These are phyloP conservation scores for Aspergillus homomorphus DNA, from an alignment of 495 filamentous ascomycete species.

Conservation along the genomic window DNA sequence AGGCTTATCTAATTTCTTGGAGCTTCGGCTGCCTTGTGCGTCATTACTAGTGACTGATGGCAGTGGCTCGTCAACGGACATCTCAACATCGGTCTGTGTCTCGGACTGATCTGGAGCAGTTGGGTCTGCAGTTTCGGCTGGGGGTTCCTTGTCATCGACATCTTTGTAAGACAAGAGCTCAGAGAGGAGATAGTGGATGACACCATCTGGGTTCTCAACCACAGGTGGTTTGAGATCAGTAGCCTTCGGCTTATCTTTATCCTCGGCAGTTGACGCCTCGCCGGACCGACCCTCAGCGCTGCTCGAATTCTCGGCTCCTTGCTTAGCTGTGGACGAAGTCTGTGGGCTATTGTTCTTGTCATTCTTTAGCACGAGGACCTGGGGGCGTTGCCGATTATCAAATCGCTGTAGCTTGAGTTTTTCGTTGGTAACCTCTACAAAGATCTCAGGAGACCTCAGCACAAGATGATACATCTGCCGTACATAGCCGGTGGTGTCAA, in stretches of 20 bases:
- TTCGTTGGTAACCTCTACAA: constrained; percentile 88
- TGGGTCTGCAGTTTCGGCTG: constrained; percentile 49
- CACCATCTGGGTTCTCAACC: constrained; percentile 90
- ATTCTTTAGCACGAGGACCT: constrained; percentile 58
- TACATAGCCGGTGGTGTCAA: constrained; percentile 70
- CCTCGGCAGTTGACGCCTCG: constrained; percentile 38
- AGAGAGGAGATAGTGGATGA: constrained; percentile 92
- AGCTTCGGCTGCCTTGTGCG: constrained; percentile 23
- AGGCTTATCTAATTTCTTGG: constrained; percentile 68
- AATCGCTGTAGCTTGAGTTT: constrained; percentile 67
- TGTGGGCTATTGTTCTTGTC: constrained; percentile 34
- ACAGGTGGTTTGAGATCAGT: constrained; percentile 74
- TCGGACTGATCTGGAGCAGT: constrained; percentile 31
- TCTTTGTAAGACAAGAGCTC: constrained; percentile 90
- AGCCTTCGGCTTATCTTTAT: constrained; percentile 59
- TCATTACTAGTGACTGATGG: constrained; percentile 40
- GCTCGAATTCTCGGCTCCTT: constrained; percentile 31
- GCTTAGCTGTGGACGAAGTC: constrained; percentile 28
- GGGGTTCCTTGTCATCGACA: constrained; percentile 74
- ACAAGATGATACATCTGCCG: constrained; percentile 78
- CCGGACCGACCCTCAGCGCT: constrained; percentile 23
- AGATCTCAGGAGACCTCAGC: constrained; percentile 78
- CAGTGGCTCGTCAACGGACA: constrained; percentile 38
- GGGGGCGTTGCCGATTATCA: constrained; percentile 55
- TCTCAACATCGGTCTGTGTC: constrained; percentile 51